Percentiles rank a stretch among this genome's conserved stretches.
phyloP scores from a whole-genome alignment of 257 asterid genomes.

The Lantana camara region DNA sequence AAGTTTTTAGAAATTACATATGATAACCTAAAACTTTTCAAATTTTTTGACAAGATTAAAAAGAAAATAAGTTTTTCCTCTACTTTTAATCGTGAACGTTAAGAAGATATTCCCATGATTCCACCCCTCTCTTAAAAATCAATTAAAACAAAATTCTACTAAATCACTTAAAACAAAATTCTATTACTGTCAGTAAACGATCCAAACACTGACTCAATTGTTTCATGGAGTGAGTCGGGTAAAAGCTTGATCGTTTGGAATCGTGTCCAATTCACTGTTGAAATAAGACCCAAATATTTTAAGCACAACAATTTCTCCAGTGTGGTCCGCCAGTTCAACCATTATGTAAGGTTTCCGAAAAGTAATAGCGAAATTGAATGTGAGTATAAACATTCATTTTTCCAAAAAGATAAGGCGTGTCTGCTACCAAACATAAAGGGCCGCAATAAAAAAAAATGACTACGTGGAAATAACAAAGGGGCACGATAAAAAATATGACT shows the following conservation, averaged over 20 bases:
- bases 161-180: no score
- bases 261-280: slow-evolving; percentile 43
- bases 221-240: slow-evolving; percentile 62
- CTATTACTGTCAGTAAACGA: no score
- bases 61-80: no score
- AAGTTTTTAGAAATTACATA: no score
- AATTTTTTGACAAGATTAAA: no score
- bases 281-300: slow-evolving; percentile 50
- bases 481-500: no score
- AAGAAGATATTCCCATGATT: no score
- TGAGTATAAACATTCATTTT: slow-evolving; percentile 52
- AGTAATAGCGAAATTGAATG: slow-evolving; percentile 51
- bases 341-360: slow-evolving; percentile 71
- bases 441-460: slow-evolving; percentile 14
- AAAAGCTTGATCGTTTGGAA: slow-evolving; percentile 57
- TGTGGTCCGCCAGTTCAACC: slow-evolving; percentile 65
- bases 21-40: no score
- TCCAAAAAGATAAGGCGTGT: slow-evolving; percentile 47
- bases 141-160: no score
- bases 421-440: slow-evolving; percentile 51
- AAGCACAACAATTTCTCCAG: slow-evolving; percentile 61
- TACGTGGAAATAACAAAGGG: neutral
- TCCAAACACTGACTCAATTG: slow-evolving; percentile 41
- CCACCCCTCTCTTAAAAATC: no score
- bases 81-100: no score